A percentile compares a stretch with the other conserved stretches of the same genome.
Evolutionary conservation across 345 rosid genomes (phyloP).

Genomic region (Leavenworthia alabamica): DNA sequence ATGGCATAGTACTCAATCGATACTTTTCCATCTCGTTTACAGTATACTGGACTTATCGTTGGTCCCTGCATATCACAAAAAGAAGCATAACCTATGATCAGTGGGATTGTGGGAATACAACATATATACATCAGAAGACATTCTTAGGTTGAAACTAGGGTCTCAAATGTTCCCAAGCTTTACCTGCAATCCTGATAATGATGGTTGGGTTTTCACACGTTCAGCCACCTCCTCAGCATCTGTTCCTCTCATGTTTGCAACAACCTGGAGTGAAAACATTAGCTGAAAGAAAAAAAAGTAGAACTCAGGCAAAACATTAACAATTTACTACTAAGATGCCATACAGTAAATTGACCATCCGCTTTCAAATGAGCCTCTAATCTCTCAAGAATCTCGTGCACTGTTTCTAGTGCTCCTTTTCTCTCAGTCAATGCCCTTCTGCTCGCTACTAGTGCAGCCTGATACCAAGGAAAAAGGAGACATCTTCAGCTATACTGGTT

Average conservation of each 20-base stretch:
- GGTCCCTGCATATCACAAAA: slow-evolving; percentile 59
- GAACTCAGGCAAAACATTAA: neutral
- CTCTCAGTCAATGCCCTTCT: slow-evolving; percentile 62
- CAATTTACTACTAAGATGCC: slow-evolving; percentile 13
- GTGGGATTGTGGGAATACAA: neutral
- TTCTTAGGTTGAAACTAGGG: neutral
- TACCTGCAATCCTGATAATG: slow-evolving; percentile 90
- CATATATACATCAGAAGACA: neutral
- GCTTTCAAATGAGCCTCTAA: slow-evolving; percentile 94
- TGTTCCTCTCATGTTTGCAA: slow-evolving; percentile 89
- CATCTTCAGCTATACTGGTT: neutral
- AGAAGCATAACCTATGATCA: neutral
- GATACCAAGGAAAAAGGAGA: neutral
- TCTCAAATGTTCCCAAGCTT: slow-evolving; percentile 13
- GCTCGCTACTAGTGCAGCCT: slow-evolving; percentile 91
- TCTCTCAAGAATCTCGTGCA: no score
- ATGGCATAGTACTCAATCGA: slow-evolving; percentile 59
- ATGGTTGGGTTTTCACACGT: slow-evolving; percentile 62
- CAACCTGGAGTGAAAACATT: slow-evolving; percentile 45
- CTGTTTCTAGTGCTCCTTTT: slow-evolving; percentile 49
- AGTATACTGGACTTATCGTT: slow-evolving; percentile 76
- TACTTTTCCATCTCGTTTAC: slow-evolving; percentile 57
- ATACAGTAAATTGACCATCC: slow-evolving; percentile 62
- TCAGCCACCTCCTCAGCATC: slow-evolving; percentile 79
- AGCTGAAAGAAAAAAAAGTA: neutral